Evolutionary conservation across 179 eudicot genomes (phyloP).

Genomic region (Heliamphora pulchella): DNA sequence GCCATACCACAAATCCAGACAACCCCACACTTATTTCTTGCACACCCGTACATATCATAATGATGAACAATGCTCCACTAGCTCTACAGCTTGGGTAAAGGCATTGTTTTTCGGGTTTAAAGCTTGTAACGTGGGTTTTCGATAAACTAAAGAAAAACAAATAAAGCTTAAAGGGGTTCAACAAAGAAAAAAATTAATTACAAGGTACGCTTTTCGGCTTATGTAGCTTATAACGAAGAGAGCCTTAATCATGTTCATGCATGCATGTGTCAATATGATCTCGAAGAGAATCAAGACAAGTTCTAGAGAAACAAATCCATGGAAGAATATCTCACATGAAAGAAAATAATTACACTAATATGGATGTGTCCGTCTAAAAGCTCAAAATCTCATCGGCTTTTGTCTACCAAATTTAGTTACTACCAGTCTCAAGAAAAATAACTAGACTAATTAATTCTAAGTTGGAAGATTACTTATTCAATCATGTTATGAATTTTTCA

Average conservation of each 20-base stretch:
- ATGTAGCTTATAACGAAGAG: constrained; percentile 7
- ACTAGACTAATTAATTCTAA: no score
- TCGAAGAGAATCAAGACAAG: constrained; percentile 7
- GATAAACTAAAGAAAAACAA: no score
- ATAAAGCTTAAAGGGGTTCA: no score
- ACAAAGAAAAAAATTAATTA: constrained; percentile 7
- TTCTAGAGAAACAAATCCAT: constrained; percentile 10
- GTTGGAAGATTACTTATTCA: no score
- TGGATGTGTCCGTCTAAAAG: not conserved
- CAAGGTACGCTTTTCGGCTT: constrained; percentile 9
- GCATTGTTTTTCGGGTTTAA: not conserved
- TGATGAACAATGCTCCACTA: constrained; percentile 10
- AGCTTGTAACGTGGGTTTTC: constrained; percentile 3
- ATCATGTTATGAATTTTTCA: no score
- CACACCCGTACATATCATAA: constrained; percentile 13
- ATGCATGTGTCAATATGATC: constrained; percentile 8
- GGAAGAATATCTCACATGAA: not conserved
- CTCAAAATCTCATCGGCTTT: constrained; percentile 1
- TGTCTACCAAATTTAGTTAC: not conserved
- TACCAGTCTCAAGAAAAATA: no score
- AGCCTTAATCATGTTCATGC: constrained; percentile 11
- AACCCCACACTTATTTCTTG: constrained; percentile 9
- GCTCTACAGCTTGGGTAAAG: not conserved
- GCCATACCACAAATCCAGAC: constrained; percentile 7
- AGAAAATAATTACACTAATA: not conserved